Evolutionary conservation across 2,329 filamentous ascomycete genomes (phyloP).

Genomic region (Ascochyta rabiei): DNA sequence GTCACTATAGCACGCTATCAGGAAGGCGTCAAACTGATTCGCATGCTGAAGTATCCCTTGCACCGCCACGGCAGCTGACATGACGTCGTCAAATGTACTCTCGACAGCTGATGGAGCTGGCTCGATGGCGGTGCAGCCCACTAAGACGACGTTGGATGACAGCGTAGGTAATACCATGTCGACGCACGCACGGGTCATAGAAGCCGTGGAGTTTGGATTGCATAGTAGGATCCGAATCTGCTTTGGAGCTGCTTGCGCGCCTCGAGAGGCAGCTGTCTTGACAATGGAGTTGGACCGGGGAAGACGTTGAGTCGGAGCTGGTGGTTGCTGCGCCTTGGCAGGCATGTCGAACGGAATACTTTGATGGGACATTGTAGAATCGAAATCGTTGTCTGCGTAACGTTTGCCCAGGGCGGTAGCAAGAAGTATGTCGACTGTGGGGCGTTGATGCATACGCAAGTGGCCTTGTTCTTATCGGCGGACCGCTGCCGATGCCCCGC

Average conservation of each 20-base stretch:
- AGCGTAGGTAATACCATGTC: slow-evolving; percentile 52
- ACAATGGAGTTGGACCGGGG: slow-evolving; percentile 8
- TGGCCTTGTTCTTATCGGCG: too few relatives aligned
- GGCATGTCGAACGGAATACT: slow-evolving; percentile 14
- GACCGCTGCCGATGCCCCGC: too few relatives aligned
- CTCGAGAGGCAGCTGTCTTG: slow-evolving; percentile 6
- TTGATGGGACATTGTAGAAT: background rate
- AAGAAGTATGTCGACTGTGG: too few relatives aligned
- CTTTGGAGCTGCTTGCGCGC: slow-evolving; percentile 14
- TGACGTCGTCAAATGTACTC: slow-evolving; percentile 56
- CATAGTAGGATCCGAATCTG: slow-evolving; percentile 53
- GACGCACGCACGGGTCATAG: slow-evolving; percentile 57
- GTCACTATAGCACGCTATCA: slow-evolving; percentile 58
- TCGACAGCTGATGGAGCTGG: slow-evolving; percentile 60
- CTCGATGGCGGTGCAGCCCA: slow-evolving; percentile 58
- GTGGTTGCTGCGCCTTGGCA: background rate
- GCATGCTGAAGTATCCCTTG: slow-evolving; percentile 54
- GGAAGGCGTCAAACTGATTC: slow-evolving; percentile 54
- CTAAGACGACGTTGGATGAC: slow-evolving; percentile 55
- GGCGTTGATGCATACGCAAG: too few relatives aligned
- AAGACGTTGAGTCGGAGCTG: background rate
- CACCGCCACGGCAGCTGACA: slow-evolving; percentile 57
- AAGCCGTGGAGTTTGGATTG: slow-evolving; percentile 56
- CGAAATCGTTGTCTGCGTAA: too few relatives aligned
- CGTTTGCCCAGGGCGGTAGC: too few relatives aligned